A percentile compares a stretch with the other conserved stretches of the same genome.
phyloP scores from a whole-genome alignment of 192 early-diverging fungal genomes.

The Phycomyces blakesleeanus region DNA sequence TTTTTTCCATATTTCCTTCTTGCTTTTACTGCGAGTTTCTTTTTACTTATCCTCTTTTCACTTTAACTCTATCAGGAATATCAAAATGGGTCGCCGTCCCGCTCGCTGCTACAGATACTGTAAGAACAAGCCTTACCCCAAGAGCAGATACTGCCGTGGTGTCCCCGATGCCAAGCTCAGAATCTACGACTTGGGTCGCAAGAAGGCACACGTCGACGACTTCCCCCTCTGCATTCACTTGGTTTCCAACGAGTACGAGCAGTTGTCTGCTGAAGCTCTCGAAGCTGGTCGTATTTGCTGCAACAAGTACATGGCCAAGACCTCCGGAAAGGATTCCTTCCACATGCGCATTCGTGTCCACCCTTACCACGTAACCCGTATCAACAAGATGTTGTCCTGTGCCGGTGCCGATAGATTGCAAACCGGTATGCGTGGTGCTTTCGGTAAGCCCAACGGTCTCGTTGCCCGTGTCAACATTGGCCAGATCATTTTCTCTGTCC shows the following conservation, averaged over 20 bases:
- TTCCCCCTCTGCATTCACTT: conserved; percentile 96
- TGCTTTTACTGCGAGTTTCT: neutral
- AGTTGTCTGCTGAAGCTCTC: conserved; percentile 95
- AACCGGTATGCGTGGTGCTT: conserved; percentile 99
- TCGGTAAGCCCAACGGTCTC: conserved; percentile 91
- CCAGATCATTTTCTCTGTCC: conserved; percentile 94
- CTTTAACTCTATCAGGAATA: conserved; percentile 6
- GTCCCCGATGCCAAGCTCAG: conserved; percentile 98
- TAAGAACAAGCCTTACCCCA: conserved; percentile 99
- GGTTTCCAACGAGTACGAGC: conserved; percentile 96
- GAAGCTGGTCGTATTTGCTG: conserved; percentile 96
- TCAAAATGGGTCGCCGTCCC: conserved; percentile 94
- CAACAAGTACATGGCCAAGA: conserved; percentile 99
- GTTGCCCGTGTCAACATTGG: conserved; percentile 99
- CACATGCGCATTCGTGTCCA: conserved; percentile 98
- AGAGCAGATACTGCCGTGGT: conserved; percentile 98
- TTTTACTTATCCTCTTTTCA: neutral
- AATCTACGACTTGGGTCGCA: conserved; percentile 95
- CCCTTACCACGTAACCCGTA: conserved; percentile 98
- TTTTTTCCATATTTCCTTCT: neutral
- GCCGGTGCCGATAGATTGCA: conserved; percentile 99
- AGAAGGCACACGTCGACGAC: conserved; percentile 96
- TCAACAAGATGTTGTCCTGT: conserved; percentile 99
- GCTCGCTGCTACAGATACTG: conserved; percentile 98
- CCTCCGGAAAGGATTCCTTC: conserved; percentile 97